Conservation (phyloP, 23 red algal genomes). For the Gracilaria vermiculophylla region DNA sequence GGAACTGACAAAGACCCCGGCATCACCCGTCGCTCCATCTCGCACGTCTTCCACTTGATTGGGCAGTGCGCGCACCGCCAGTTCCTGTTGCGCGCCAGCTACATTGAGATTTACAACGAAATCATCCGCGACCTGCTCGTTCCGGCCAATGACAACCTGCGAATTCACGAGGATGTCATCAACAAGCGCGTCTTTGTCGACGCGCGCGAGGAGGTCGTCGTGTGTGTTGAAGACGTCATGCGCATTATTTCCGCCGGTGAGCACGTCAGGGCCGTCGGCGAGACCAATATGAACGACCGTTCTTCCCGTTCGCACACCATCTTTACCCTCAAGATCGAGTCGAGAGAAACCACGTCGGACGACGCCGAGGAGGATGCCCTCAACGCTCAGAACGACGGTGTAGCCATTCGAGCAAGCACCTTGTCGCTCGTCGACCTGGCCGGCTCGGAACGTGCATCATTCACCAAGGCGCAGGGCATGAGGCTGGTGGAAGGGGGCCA, state of each 20-base stretch:
- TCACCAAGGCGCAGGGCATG: slow-evolving; percentile 83
- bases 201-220: slow-evolving; percentile 79
- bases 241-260: slow-evolving; percentile 75
- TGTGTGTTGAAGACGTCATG: slow-evolving; percentile 65
- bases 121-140: slow-evolving; percentile 86
- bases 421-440: slow-evolving; percentile 93
- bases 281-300: slow-evolving; percentile 95
- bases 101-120: slow-evolving; percentile 99
- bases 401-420: slow-evolving; percentile 77
- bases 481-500: slow-evolving; percentile 89
- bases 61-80: slow-evolving; percentile 34
- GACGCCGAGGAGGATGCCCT: slow-evolving; percentile 35
- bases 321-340: slow-evolving; percentile 95
- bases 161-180: slow-evolving; percentile 89
- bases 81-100: slow-evolving; percentile 88
- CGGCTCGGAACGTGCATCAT: slow-evolving; percentile 81
- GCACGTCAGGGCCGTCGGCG: slow-evolving; percentile 71
- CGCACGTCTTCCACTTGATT: slow-evolving; percentile 77
- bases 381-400: slow-evolving; percentile 35
- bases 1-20: slow-evolving; percentile 78
- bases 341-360: slow-evolving; percentile 51
- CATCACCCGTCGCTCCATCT: slow-evolving; percentile 74
- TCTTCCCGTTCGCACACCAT: slow-evolving; percentile 96
- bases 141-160: slow-evolving; percentile 79
- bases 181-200: slow-evolving; percentile 90